These are phyloP conservation scores for Penicillium sp. DNA, from an alignment of 2,329 filamentous ascomycete genomes.

Conservation along the genomic window DNA sequence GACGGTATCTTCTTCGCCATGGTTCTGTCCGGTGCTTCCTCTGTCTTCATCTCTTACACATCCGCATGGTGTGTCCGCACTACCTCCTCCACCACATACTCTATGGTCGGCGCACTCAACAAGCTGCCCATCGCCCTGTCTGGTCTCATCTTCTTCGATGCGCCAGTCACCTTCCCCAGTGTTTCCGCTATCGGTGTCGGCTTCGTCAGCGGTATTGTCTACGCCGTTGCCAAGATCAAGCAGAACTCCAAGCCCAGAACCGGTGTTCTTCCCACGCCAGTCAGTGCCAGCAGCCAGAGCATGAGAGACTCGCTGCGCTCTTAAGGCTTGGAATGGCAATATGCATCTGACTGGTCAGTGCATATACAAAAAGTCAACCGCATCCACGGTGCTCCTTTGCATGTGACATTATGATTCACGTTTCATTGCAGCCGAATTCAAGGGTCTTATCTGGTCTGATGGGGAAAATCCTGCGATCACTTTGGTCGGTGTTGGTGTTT, in stretches of 20 bases:
- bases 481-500: slow-evolving; percentile 26
- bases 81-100: slow-evolving; percentile 96
- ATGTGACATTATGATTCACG: slow-evolving; percentile 31
- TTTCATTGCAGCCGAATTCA: slow-evolving; percentile 24
- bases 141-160: slow-evolving; percentile 91
- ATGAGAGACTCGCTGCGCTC: slow-evolving; percentile 80
- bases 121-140: slow-evolving; percentile 94
- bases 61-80: slow-evolving; percentile 98
- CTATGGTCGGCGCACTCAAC: slow-evolving; percentile 97
- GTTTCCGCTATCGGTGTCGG: slow-evolving; percentile 88
- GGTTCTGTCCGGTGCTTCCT: slow-evolving; percentile 87
- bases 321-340: slow-evolving; percentile 32
- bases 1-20: slow-evolving; percentile 81
- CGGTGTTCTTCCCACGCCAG: slow-evolving; percentile 66
- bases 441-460: slow-evolving; percentile 12
- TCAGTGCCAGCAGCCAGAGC: slow-evolving; percentile 90
- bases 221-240: slow-evolving; percentile 80
- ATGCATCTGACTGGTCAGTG: slow-evolving; percentile 13
- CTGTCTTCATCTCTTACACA: slow-evolving; percentile 99
- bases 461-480: slow-evolving; percentile 13
- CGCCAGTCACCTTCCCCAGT: slow-evolving; percentile 86
- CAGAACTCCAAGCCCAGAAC: slow-evolving; percentile 67
- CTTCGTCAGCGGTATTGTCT: slow-evolving; percentile 89
- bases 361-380: slow-evolving; percentile 2
- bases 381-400: slow-evolving; percentile 13